Base-by-base conservation (phyloP, 2,329 filamentous ascomycete species). In the Apiospora koreana region DNA sequence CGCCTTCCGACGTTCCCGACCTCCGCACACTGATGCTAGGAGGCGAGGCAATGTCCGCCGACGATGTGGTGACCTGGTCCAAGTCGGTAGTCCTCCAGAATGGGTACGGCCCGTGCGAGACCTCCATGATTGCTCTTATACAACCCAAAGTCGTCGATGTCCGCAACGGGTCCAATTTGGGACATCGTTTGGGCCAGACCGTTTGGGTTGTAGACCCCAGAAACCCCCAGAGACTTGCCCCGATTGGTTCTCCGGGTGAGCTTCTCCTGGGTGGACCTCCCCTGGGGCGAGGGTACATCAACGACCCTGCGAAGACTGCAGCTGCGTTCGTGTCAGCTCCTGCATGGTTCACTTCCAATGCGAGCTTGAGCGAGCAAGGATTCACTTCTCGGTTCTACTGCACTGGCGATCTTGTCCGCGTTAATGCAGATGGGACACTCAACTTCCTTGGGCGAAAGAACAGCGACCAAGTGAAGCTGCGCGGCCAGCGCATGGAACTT, bases 401-500 rank as follows among this genome's bases (percentile, higher is more conserved):
- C 43, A 81, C 79, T 0, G 80, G 80, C n/a, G 80, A 81, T 69
- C 73, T 81, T 21, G 79, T 73, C 12, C 72, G 72, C 25, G 77
- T 79, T n/a, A 70, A 77, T 41, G 69, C 71, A 3, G 73, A 80
- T 54, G 76, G 78, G 9, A 69, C 64, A 35, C 72, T 82, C 46
- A 65, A 75, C 7, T 80, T 78, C 67, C 69, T 83, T 67, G 85
- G 84, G 67, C 80, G 85, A 48, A 83, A 83, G 69, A 84, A 86
- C 73, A 80, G 80, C 1, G 68, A 58, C 7, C 84, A 86, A 73
- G 80, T 86, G 64, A 87, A 87, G 74, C 76, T 87, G 31, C 81
- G 82, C 31, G 87, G 87, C 58, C 86, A 80, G 67, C 72, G 83
- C 71, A 77, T 84, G 72, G 87, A 82, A 77, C 76, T 83, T 67